Evolutionary conservation across 2,329 filamentous ascomycete species (phyloP), one percentile per base, ranked within the genome.

Genomic region (Aureobasidium subglaciale): DNA sequence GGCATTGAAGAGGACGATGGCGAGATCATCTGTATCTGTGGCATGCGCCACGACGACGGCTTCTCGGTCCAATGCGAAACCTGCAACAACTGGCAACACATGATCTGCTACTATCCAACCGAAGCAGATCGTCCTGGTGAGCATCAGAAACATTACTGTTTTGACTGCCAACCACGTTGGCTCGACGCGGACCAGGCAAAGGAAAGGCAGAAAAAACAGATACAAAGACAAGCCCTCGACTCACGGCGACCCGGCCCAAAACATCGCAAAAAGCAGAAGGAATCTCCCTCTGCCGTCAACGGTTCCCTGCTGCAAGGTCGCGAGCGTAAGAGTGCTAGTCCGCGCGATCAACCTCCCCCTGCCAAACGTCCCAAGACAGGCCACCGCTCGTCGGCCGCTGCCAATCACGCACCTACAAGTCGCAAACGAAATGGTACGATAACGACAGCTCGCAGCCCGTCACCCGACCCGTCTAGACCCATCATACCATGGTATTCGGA

Each of bases 31-130:
- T 99, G 93, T 81, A 95, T 97, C 65, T 99, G 93, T 75, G 85
- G 85, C 70, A 96, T 87, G 72, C 77, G 84, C 70, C 90, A 95
- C 76, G 93, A 99, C 78, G 93, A 99, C 77, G 93, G 93, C 73
- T 92, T 89, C 72, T 99, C 93, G 58, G 95, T 99, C 60, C 90
- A 91, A 72, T 99, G 93, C 78, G 93, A 97, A 70, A 83, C 80
- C 58, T 99, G 93, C 78, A 88, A 96, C 69, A 93, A 90, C 48
- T 99, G 93, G 93, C 93, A 99, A 73, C 93, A 99, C 73, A 95
- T 96, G 65, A 86, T 90, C 69, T 99, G 93, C 74, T 97, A 95
- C 74, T 97, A 97, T 70, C 88, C 89, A 64, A 81, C 83, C 68
- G 80, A 70, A 57, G 84, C 70, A 78, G 88, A 77, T 79, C 43